phyloP scores from a whole-genome alignment of 2,329 filamentous ascomycete species.

The Xylariaceae sp. region DNA sequence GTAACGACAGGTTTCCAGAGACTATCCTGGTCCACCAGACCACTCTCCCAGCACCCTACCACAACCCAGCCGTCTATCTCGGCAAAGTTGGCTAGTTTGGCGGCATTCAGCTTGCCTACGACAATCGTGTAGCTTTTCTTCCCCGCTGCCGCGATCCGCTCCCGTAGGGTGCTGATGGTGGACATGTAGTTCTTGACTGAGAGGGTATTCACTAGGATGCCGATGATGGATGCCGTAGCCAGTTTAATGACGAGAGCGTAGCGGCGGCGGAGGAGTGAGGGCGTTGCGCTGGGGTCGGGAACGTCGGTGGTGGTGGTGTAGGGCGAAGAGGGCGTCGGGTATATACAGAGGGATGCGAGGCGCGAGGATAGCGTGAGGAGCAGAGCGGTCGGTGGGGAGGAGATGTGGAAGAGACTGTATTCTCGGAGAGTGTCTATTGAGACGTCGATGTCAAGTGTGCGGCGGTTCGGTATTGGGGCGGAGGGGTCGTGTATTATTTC shows the following conservation, averaged over 20 bases:
- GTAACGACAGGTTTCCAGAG: constrained; percentile 90
- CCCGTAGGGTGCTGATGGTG: constrained; percentile 70
- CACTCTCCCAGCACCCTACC: constrained; percentile 97
- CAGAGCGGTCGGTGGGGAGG: constrained; percentile 73
- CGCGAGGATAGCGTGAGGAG: constrained; percentile 84
- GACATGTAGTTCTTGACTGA: constrained; percentile 86
- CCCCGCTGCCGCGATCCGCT: constrained; percentile 69
- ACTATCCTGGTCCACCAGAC: constrained; percentile 80
- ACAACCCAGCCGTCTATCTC: constrained; percentile 97
- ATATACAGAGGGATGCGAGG: constrained; percentile 74
- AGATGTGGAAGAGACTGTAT: constrained; percentile 81
- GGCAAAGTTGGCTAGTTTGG: constrained; percentile 93
- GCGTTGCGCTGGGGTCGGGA: constrained; percentile 39
- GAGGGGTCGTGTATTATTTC: constrained; percentile 72
- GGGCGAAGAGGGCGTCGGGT: constrained; percentile 51
- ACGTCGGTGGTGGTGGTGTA: constrained; percentile 46
- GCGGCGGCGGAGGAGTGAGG: constrained; percentile 67
- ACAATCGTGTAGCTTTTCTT: constrained; percentile 98
- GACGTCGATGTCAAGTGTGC: constrained; percentile 22
- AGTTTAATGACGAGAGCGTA: constrained; percentile 84
- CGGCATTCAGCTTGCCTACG: constrained; percentile 91
- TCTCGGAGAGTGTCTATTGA: constrained; percentile 43
- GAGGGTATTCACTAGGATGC: constrained; percentile 93
- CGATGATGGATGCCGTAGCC: constrained; percentile 77
- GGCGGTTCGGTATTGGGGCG: constrained; percentile 80